Base-by-base conservation (phyloP, 2,329 filamentous ascomycete genomes). In the Beauveria varroae region DNA sequence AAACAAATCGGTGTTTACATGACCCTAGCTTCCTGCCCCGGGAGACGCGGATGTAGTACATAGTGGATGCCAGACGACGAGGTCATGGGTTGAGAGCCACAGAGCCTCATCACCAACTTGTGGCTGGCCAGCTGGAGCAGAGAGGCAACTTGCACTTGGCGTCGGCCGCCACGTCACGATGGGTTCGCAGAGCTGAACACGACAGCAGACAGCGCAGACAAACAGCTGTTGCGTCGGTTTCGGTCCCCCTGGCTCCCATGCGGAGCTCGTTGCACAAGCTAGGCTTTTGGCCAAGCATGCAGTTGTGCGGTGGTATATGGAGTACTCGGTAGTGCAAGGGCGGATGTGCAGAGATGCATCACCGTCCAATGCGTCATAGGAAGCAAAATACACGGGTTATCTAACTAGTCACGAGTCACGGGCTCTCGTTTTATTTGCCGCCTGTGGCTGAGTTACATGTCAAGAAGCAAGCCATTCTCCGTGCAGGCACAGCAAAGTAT, bases 81-180 rank as follows among this genome's bases (percentile, higher is more conserved):
- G 54, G 54, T 57, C 54, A 57, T 47, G 54, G 54, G 54, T 47
- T 47, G 43, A 57, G 54, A 37, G 12, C 34, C 34, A 37, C 34
- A 37, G 34, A 37, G 34, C 34, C 34, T 37, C 34, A 37, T 14
- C 14, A 57, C 9, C n/a, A 37, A 12, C 14, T 18, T 12, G 53
- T 47, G 41, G 54, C 54, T 24, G 54, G 26, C 37, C 41, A 44
- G 54, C 54, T 47, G 34, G 51, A 55, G 40, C 16, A 47, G 37
- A 57, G 26, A 47, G 54, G 43, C 54, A 47, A 43, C 8, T 43
- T 47, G 43, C 43, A 57, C 41, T 20, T 57, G 43, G 54, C 43
- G 54, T 57, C 43, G 54, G 18, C 54, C 26, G 54, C 54, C 54
- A 57, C 54, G 54, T 57, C 54, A 57, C 37, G 28, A 47, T 57